Evolutionary conservation across 352 stramenopile genomes (phyloP).

Genomic region (Phytophthora pisi): DNA sequence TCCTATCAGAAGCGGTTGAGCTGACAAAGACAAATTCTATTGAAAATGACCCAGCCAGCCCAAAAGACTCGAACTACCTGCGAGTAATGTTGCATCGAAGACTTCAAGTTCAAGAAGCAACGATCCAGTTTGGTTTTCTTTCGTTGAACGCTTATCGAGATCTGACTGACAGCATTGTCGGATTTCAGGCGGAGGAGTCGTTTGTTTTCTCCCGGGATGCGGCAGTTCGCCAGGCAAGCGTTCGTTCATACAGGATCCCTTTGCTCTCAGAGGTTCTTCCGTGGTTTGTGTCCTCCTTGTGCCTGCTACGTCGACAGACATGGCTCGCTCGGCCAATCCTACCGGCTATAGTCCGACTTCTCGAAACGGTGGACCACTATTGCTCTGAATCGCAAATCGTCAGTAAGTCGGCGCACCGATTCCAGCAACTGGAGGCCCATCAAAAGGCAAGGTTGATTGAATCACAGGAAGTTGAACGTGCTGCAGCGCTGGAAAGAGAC

Average conservation of each 20-base stretch:
- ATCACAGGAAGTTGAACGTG: slow-evolving; percentile 66
- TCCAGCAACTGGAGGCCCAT: slow-evolving; percentile 67
- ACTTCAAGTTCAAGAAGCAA: slow-evolving; percentile 71
- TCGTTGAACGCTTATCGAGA: slow-evolving; percentile 68
- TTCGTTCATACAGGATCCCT: slow-evolving; percentile 49
- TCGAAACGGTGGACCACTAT: slow-evolving; percentile 73
- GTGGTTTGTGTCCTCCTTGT: slow-evolving; percentile 82
- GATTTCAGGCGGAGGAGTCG: slow-evolving; percentile 56
- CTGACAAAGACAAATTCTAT: slow-evolving; percentile 51
- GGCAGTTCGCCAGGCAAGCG: slow-evolving; percentile 38
- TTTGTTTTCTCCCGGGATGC: slow-evolving; percentile 39
- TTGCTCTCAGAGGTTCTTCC: slow-evolving; percentile 72
- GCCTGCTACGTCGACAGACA: slow-evolving; percentile 78
- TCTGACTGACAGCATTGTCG: slow-evolving; percentile 49
- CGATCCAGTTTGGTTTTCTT: slow-evolving; percentile 66
- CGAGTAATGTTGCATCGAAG: slow-evolving; percentile 28
- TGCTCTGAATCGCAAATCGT: slow-evolving; percentile 71
- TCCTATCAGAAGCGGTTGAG: slow-evolving; percentile 77
- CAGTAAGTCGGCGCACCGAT: slow-evolving; percentile 62
- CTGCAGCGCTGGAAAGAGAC: slow-evolving; percentile 55
- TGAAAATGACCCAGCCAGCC: slow-evolving; percentile 7
- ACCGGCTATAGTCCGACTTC: slow-evolving; percentile 64
- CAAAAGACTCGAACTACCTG: slow-evolving; percentile 15
- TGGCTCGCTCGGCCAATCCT: slow-evolving; percentile 80
- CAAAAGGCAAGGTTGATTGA: slow-evolving; percentile 68